These are phyloP conservation scores for Penicillium hordei DNA, from an alignment of 2,329 filamentous ascomycete species.

Conservation along the genomic window DNA sequence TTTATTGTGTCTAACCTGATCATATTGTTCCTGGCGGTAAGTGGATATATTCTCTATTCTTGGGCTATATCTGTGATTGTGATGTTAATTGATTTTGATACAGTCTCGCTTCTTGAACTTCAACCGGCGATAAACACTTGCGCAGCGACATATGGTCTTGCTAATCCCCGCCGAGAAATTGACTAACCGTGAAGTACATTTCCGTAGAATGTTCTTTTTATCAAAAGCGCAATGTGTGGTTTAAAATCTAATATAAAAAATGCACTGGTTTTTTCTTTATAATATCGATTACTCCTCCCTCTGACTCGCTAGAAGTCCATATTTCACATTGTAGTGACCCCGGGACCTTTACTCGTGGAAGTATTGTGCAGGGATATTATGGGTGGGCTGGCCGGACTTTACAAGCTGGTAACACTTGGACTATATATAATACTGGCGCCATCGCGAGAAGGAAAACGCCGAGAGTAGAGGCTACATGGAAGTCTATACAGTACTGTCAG, in stretches of 20 bases:
- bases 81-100: slow-evolving; percentile 12
- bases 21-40: slow-evolving; percentile 58
- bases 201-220: not conserved
- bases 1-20: slow-evolving; percentile 78
- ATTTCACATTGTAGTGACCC: not conserved
- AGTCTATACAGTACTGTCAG: not conserved
- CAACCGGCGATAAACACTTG: slow-evolving; percentile 40
- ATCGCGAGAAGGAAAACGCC: not conserved
- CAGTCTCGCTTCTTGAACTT: slow-evolving; percentile 49
- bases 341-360: not conserved
- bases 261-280: not conserved
- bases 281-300: no score
- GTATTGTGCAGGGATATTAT: no score
- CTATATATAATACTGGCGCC: not conserved
- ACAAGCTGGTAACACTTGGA: not conserved
- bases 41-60: slow-evolving; percentile 22
- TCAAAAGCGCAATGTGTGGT: not conserved
- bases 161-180: not conserved
- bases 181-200: not conserved
- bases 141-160: not conserved
- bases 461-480: not conserved
- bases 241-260: not conserved
- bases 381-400: not conserved
- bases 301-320: no score
- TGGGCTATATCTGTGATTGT: not conserved